Conservation (phyloP, 495 filamentous ascomycete genomes). For the Trichoderma gamsii region DNA sequence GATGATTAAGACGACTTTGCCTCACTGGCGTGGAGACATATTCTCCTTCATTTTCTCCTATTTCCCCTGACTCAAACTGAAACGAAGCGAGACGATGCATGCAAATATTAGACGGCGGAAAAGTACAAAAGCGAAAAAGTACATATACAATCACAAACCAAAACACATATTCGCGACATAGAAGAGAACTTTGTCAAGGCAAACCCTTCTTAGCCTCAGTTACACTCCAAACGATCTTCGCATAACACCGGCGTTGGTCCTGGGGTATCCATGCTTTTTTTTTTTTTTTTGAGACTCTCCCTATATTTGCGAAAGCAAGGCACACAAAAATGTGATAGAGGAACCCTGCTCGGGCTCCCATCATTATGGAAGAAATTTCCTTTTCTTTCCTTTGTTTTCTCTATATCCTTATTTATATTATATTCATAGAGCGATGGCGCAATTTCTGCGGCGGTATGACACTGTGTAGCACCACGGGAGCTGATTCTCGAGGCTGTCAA, state of each 20-base stretch:
- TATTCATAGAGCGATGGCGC: constrained; percentile 9
- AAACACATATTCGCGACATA: background rate
- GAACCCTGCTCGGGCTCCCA: background rate
- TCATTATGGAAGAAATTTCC: background rate
- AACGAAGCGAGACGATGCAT: background rate
- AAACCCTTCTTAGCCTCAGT: background rate
- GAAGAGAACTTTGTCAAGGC: background rate
- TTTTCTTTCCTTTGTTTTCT: background rate
- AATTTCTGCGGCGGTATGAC: background rate
- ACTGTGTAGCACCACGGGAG: background rate
- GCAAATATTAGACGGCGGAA: background rate
- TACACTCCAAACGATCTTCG: background rate
- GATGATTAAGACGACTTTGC: constrained; percentile 4
- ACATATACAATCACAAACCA: background rate
- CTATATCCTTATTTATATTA: background rate
- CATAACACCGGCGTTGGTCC: background rate
- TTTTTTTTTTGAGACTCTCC: no score
- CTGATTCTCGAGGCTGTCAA: background rate
- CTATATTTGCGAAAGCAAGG: background rate
- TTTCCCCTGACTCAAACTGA: background rate
- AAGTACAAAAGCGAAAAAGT: background rate
- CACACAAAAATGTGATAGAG: constrained; percentile 2
- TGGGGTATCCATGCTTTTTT: background rate
- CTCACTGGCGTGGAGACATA: background rate
- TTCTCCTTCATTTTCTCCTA: background rate